A percentile compares a stretch with the other conserved stretches of the same genome.
Evolutionary conservation across 2,329 filamentous ascomycete genomes (phyloP).

Genomic region (Cordyceps fumosorosea): DNA sequence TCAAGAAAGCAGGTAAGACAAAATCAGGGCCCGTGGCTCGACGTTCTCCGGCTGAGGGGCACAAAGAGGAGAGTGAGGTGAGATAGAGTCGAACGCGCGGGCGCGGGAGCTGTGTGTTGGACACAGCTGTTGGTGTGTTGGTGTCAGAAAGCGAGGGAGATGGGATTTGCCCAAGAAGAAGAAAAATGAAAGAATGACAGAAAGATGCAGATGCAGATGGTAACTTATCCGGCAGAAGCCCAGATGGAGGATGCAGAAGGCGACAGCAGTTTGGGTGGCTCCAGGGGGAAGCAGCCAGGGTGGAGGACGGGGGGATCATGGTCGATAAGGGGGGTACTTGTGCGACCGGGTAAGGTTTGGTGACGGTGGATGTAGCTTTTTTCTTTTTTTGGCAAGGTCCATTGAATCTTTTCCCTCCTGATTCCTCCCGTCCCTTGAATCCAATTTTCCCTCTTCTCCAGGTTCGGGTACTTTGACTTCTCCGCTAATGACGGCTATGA

Average conservation of each 20-base stretch:
- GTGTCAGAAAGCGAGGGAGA: not conserved
- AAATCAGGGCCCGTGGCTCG: not conserved
- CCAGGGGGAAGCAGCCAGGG: not conserved
- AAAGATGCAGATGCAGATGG: not conserved
- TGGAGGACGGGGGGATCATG: not conserved
- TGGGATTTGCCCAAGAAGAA: not conserved
- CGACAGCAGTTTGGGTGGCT: not conserved
- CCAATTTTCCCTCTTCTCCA: not conserved
- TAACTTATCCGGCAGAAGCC: not conserved
- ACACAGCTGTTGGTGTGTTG: not conserved
- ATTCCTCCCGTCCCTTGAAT: not conserved
- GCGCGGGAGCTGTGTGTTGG: not conserved
- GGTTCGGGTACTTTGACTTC: not conserved
- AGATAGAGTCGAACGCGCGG: no score
- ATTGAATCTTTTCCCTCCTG: not conserved
- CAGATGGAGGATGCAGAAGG: not conserved
- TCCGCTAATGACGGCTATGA: not conserved
- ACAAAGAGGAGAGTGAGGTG: not conserved
- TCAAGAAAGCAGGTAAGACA: conserved; percentile 4
- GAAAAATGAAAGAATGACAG: not conserved
- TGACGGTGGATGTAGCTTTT: not conserved
- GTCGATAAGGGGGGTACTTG: not conserved
- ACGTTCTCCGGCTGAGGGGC: not conserved
- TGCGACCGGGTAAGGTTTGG: not conserved
- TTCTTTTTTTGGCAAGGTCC: not conserved